These are phyloP conservation scores for Serendipita sp. DNA, from an alignment of 768 basidiomycete genomes.

Conservation along the genomic window DNA sequence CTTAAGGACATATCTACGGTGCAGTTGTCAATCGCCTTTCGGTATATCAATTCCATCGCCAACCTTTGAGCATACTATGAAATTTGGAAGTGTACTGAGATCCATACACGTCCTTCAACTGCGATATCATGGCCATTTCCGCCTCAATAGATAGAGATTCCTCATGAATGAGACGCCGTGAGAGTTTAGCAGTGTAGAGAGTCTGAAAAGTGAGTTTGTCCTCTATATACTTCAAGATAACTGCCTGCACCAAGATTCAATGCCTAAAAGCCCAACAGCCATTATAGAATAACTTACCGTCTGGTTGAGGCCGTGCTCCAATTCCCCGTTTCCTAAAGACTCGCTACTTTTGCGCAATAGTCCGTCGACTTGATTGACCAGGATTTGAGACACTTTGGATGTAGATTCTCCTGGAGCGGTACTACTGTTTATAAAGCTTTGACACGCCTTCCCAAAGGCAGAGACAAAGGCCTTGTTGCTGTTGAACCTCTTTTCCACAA, in stretches of 20 bases:
- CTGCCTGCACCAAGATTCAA: slow-evolving; percentile 45
- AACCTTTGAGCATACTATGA: slow-evolving; percentile 92
- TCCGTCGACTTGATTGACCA: slow-evolving; percentile 87
- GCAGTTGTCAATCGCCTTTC: slow-evolving; percentile 1
- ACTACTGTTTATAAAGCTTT: slow-evolving; percentile 90
- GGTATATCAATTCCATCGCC: slow-evolving; percentile 6
- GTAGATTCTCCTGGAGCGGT: slow-evolving; percentile 66
- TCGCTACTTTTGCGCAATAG: slow-evolving; percentile 90
- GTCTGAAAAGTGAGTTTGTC: slow-evolving; percentile 98
- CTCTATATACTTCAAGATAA: slow-evolving; percentile 93
- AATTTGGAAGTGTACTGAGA: slow-evolving; percentile 95
- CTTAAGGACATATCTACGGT: slow-evolving; percentile 76
- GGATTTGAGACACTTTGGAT: slow-evolving; percentile 77
- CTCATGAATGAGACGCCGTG: slow-evolving; percentile 79
- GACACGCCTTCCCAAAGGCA: slow-evolving; percentile 76
- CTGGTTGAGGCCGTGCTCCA: slow-evolving; percentile 79
- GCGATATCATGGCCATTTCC: slow-evolving; percentile 95
- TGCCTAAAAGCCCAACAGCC: neutral
- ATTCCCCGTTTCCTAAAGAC: slow-evolving; percentile 75
- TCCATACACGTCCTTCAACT: slow-evolving; percentile 90
- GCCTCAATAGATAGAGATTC: slow-evolving; percentile 91
- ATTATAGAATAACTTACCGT: slow-evolving; percentile 34
- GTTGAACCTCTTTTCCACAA: slow-evolving; percentile 73
- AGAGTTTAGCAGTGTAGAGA: slow-evolving; percentile 89
- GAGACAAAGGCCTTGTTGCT: slow-evolving; percentile 90